phyloP scores from a whole-genome alignment of 2,329 filamentous ascomycete species.

The Ophiostoma fasciatum region DNA sequence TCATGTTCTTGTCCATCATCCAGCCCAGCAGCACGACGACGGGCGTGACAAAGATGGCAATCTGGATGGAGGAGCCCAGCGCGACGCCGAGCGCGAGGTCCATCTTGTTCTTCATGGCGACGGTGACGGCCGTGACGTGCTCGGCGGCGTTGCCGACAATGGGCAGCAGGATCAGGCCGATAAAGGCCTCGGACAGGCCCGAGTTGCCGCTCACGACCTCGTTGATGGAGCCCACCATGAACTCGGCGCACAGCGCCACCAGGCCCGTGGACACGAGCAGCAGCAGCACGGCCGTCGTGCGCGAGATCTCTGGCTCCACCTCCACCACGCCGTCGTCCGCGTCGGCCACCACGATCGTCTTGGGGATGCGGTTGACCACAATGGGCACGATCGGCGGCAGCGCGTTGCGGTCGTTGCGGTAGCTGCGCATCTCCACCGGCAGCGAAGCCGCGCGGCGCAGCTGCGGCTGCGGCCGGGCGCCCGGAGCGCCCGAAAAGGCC shows the following conservation, averaged over 20 bases:
- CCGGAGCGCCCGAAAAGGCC: background rate
- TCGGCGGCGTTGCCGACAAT: conserved; percentile 49
- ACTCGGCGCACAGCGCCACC: conserved; percentile 45
- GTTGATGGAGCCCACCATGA: conserved; percentile 44
- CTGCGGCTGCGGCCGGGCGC: conserved; percentile 6
- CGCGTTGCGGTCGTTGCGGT: conserved; percentile 11
- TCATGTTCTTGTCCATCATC: conserved; percentile 38
- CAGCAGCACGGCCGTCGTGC: conserved; percentile 30
- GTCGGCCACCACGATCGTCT: background rate
- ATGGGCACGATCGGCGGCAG: conserved; percentile 20
- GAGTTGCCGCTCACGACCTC: conserved; percentile 31
- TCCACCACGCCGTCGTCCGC: conserved; percentile 15
- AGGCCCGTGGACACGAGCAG: conserved; percentile 38
- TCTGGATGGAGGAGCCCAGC: conserved; percentile 45
- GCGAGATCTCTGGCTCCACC: conserved; percentile 23
- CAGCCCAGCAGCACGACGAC: conserved; percentile 45
- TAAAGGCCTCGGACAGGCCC: conserved; percentile 39
- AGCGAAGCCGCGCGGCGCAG: conserved; percentile 40
- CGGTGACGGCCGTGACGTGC: conserved; percentile 45
- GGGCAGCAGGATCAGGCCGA: conserved; percentile 46
- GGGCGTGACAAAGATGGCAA: conserved; percentile 45
- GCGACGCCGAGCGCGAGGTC: conserved; percentile 47
- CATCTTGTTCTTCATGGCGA: conserved; percentile 45
- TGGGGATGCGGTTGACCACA: conserved; percentile 16
- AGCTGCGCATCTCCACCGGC: conserved; percentile 20